These are phyloP conservation scores for Cylindrotheca closterium DNA, from an alignment of 108 stramenopile species.

Conservation along the genomic window DNA sequence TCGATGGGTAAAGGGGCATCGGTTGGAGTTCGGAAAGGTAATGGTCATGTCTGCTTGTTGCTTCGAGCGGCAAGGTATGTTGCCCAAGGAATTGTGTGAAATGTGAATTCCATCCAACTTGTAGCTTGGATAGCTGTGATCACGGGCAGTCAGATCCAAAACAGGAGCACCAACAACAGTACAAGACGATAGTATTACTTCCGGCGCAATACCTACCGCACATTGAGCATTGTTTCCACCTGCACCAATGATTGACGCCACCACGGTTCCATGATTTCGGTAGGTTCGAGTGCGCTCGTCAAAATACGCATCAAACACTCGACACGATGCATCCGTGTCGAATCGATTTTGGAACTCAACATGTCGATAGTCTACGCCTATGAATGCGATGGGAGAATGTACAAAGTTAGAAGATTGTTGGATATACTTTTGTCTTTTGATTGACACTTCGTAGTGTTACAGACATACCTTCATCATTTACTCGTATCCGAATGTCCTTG, in stretches of 20 bases:
- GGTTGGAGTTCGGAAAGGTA: no score
- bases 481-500: slow-evolving; percentile 21
- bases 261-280: slow-evolving; percentile 16
- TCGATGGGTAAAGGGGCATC: neutral
- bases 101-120: slow-evolving; percentile 26
- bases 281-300: neutral
- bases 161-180: slow-evolving; percentile 1
- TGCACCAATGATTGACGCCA: slow-evolving; percentile 15
- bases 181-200: slow-evolving; percentile 16
- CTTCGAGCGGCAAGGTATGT: slow-evolving; percentile 17
- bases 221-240: slow-evolving; percentile 15
- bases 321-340: slow-evolving; percentile 6
- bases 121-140: no score
- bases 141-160: slow-evolving; percentile 7
- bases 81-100: slow-evolving; percentile 19
- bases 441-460: no score
- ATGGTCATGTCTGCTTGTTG: neutral
- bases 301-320: slow-evolving; percentile 1
- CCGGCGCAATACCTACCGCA: slow-evolving; percentile 20
- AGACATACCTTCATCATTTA: slow-evolving; percentile 46
- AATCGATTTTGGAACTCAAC: slow-evolving; percentile 17
- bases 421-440: no score
- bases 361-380: slow-evolving; percentile 11
- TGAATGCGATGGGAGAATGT: no score
- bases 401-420: no score